Evolutionary conservation across 768 basidiomycete species (phyloP).

Genomic region (Tylopilus vinaceipallidus): DNA sequence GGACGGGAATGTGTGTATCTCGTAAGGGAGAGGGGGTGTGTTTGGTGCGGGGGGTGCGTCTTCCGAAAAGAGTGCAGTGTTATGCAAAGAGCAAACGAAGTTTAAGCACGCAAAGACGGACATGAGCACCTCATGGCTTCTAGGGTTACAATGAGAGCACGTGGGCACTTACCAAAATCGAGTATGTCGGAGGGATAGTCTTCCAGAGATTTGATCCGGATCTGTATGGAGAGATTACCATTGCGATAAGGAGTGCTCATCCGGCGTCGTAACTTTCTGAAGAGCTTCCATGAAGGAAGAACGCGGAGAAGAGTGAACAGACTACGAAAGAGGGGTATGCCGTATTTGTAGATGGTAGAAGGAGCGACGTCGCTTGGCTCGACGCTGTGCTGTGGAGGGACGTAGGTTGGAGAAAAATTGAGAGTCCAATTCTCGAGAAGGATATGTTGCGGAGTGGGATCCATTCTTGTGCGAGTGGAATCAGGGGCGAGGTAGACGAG

Average conservation of each 20-base stretch:
- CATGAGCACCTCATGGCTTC: constrained; percentile 31
- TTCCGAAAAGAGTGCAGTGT: constrained; percentile 19
- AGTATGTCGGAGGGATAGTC: constrained; percentile 29
- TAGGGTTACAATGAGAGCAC: constrained; percentile 25
- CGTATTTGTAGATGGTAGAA: constrained; percentile 81
- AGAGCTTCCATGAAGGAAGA: constrained; percentile 74
- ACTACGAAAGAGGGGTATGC: constrained; percentile 79
- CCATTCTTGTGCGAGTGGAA: constrained; percentile 59
- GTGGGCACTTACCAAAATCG: constrained; percentile 38
- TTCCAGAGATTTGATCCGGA: constrained; percentile 42
- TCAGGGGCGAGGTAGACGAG: constrained; percentile 65
- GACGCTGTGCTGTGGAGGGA: constrained; percentile 18
- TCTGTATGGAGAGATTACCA: constrained; percentile 46
- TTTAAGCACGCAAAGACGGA: constrained; percentile 22
- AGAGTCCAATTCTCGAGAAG: constrained; percentile 74
- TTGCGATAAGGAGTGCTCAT: constrained; percentile 36
- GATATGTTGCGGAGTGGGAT: constrained; percentile 66
- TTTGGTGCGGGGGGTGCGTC: constrained; percentile 41
- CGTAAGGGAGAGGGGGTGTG: constrained; percentile 43
- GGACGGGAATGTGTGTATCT: constrained; percentile 59
- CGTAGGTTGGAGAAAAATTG: constrained; percentile 36
- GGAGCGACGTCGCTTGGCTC: constrained; percentile 53
- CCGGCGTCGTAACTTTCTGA: constrained; percentile 54
- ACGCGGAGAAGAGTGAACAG: constrained; percentile 66
- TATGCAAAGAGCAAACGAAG: constrained; percentile 6